Evolutionary conservation across 306 rosid species (phyloP), one percentile per base, ranked within the genome.

Genomic region (Vicia villosa): DNA sequence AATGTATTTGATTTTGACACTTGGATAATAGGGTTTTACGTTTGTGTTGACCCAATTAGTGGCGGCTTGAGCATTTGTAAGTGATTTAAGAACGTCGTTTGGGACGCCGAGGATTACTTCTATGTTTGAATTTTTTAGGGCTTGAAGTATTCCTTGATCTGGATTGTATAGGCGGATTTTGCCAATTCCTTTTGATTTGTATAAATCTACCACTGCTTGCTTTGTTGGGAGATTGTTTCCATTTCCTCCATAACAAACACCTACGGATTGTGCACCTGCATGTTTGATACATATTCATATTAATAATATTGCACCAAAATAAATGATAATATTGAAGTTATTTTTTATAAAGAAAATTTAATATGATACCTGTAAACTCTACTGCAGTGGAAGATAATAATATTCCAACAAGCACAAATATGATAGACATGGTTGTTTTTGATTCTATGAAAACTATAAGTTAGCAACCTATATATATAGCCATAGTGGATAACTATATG

Each of bases 111-210:
- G 67, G 21, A 70, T 50, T 22, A 89, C 77, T 21, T 89, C 89
- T 19, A 89, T 89, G 83, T 84, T 86, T 24, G 88, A 86, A 22
- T 86, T 86, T 70, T 5, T 73, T 0, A 89, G 88, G 9, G 96
- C 89, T 45, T 81, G 62, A 3, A 84, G 76, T 24, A 64, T 41
- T 59, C 57, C 52, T 58, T 52, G 72, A 6, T 81, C 37, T 19
- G 88, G 85, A 20, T 66, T 10, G 45, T 89, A 89, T 2, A 89
- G 22, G 4, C 85, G 69, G 52, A 86, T 86, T 63, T 37, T 70
- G 3, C 74, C 37, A 0, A 89, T 89, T 58, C 83, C 68, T n/a
- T 81, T 79, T 70, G 71, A 71, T 75, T 86, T 77, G 77, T 58
- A 84, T 7, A 84, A 75, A 42, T 55, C 67, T 17, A 86, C 30